These are phyloP conservation scores for Grigorovia jiainica DNA, from an alignment of 805 yeast genomes.

Conservation along the genomic window DNA sequence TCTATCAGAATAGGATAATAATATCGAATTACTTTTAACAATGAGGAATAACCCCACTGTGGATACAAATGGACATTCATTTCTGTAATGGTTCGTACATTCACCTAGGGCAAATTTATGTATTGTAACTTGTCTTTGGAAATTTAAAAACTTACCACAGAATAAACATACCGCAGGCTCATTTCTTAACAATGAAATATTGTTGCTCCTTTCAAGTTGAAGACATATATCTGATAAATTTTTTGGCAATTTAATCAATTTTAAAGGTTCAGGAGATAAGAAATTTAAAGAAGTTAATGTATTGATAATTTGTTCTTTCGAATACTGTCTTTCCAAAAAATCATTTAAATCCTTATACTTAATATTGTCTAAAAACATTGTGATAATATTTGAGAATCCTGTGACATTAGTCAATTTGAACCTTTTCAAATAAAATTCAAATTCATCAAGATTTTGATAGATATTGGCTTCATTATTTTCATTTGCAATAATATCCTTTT, in stretches of 20 bases:
- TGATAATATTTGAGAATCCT: background rate
- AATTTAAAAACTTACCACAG: slow-evolving; percentile 61
- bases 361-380: background rate
- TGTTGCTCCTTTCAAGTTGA: slow-evolving; percentile 6
- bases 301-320: background rate
- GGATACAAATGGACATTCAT: slow-evolving; percentile 39
- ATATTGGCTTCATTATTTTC: background rate
- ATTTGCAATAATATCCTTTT: background rate
- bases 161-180: slow-evolving; percentile 85
- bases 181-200: slow-evolving; percentile 24
- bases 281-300: background rate
- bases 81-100: slow-evolving; percentile 61
- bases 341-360: background rate
- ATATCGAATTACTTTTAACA: slow-evolving; percentile 22
- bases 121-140: slow-evolving; percentile 45
- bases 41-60: slow-evolving; percentile 22
- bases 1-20: slow-evolving; percentile 49
- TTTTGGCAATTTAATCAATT: slow-evolving; percentile 8
- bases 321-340: background rate
- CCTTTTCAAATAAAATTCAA: slow-evolving; percentile 1
- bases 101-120: slow-evolving; percentile 57
- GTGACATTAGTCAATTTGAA: background rate
- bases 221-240: slow-evolving; percentile 7
- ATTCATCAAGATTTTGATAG: background rate
- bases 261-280: slow-evolving; percentile 4